These are phyloP conservation scores for Vanderwaltozyma yarrowii DNA, from an alignment of 805 yeast genomes.

Conservation along the genomic window DNA sequence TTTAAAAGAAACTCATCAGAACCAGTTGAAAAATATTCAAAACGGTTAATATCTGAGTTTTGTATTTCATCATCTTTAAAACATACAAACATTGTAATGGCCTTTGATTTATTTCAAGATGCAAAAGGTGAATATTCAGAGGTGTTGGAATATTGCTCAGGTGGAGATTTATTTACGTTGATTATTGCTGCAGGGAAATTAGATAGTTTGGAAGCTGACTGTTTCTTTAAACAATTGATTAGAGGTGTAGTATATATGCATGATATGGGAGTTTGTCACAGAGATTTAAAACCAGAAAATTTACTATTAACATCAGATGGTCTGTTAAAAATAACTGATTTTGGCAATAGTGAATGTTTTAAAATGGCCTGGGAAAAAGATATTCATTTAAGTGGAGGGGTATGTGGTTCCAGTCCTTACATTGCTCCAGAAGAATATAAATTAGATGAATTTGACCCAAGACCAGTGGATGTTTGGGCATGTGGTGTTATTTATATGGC, in stretches of 20 bases:
- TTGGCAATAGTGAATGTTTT: constrained; percentile 79
- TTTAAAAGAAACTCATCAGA: constrained; percentile 56
- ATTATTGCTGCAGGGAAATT: constrained; percentile 69
- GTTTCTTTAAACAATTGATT: constrained; percentile 77
- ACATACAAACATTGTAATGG: constrained; percentile 67
- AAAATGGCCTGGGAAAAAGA: constrained; percentile 75
- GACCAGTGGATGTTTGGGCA: constrained; percentile 83
- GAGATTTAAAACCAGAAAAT: constrained; percentile 94
- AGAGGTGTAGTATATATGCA: constrained; percentile 86
- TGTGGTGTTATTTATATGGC: constrained; percentile 92
- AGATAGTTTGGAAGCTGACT: constrained; percentile 78
- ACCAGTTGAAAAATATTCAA: constrained; percentile 54
- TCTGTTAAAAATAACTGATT: constrained; percentile 71
- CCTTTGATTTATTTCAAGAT: constrained; percentile 69
- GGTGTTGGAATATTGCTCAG: constrained; percentile 77
- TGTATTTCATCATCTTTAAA: constrained; percentile 71
- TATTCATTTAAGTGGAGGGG: constrained; percentile 60
- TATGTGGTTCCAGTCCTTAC: constrained; percentile 82
- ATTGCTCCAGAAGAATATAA: constrained; percentile 82
- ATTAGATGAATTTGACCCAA: constrained; percentile 61
- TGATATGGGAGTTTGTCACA: constrained; percentile 79
- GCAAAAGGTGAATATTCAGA: constrained; percentile 76
- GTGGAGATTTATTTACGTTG: constrained; percentile 70
- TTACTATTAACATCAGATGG: constrained; percentile 69
- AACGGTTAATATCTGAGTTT: constrained; percentile 71